Evolutionary conservation across 495 filamentous ascomycete species (phyloP), one percentile per base, ranked within the genome.

Genomic region (Penicillium odoratum): DNA sequence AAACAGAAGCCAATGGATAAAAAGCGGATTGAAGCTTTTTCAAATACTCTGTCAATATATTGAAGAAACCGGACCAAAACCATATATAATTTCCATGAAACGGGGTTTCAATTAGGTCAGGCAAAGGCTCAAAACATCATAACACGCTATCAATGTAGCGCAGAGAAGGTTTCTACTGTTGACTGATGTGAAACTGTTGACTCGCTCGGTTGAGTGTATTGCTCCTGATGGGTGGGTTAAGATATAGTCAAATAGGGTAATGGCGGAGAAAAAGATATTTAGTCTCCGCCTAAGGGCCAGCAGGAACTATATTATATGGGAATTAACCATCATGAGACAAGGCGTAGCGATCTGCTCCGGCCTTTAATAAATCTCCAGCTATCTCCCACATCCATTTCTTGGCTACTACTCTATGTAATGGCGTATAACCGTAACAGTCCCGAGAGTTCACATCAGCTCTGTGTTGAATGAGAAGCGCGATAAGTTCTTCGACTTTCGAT

Each of bases 401-500:
- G 3, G 25, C 42, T 13, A 52, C 48, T 4, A 31, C 49, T 29
- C 30, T 46, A 48, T 58, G 56, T 16, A 58, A 31, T 28, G 56
- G 56, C 8, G 56, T 58, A 47, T 36, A 52, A 46, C 56, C 56
- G 10, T n/a, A 38, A 26, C 10, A 25, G 36, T 58, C 56, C 9
- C 48, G 56, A n/a, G 48, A 34, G 25, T 58, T 58, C 26, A 58
- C 36, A 36, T 58, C 40, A 5, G 56, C 56, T 8, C 56, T 48
- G 43, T 36, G 8, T 28, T 42, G 48, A 38, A 58, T 29, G 40
- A 58, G 30, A 36, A 58, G 56, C 18, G 15, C 10, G 16, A 48
- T 42, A 7, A 58, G 36, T 8, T 46, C 42, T 21, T 30, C 38
- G 8, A 38, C 28, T 15, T 47, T 28, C 11, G 28, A 25, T 2